Percentiles rank a stretch among this genome's conserved stretches.
Conservation (phyloP, 805 yeast species). For the Wickerhamomyces chaumierensis region DNA sequence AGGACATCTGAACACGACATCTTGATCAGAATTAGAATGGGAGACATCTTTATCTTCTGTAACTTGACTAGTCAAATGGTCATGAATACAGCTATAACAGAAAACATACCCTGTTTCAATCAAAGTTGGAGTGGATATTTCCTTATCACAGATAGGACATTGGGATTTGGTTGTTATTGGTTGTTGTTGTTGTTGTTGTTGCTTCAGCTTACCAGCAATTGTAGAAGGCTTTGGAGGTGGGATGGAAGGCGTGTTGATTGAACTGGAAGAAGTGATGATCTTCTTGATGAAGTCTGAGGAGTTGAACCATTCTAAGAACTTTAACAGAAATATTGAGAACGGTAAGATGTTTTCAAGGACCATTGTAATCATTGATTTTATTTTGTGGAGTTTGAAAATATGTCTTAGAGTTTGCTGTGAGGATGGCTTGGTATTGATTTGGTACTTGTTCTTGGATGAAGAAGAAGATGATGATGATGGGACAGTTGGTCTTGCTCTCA, state of each 20-base stretch:
- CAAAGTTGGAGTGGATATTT: constrained; percentile 67
- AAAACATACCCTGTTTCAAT: constrained; percentile 88
- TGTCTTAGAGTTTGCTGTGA: neutral
- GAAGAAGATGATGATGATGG: neutral
- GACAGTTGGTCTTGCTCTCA: constrained; percentile 23
- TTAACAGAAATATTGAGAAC: constrained; percentile 65
- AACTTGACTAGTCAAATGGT: constrained; percentile 37
- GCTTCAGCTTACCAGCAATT: too few relatives aligned
- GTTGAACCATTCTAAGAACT: constrained; percentile 91
- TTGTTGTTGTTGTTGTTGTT: constrained; percentile 1
- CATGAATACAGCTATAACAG: constrained; percentile 78
- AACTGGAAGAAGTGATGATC: constrained; percentile 38
- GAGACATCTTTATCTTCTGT: constrained; percentile 15
- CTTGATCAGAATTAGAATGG: constrained; percentile 36
- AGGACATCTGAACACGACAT: constrained; percentile 46
- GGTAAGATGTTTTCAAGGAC: constrained; percentile 39
- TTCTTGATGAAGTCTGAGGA: constrained; percentile 59
- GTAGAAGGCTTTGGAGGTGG: constrained; percentile 27
- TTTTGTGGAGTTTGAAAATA: constrained; percentile 5
- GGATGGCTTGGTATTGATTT: constrained; percentile 1
- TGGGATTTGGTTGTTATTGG: constrained; percentile 9
- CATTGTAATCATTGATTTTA: constrained; percentile 3
- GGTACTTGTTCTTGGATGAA: neutral
- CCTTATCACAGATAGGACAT: constrained; percentile 65
- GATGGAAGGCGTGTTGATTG: constrained; percentile 27